Evolutionary conservation across 345 rosid genomes (phyloP).

Genomic region (Rhodamnia rubescens): DNA sequence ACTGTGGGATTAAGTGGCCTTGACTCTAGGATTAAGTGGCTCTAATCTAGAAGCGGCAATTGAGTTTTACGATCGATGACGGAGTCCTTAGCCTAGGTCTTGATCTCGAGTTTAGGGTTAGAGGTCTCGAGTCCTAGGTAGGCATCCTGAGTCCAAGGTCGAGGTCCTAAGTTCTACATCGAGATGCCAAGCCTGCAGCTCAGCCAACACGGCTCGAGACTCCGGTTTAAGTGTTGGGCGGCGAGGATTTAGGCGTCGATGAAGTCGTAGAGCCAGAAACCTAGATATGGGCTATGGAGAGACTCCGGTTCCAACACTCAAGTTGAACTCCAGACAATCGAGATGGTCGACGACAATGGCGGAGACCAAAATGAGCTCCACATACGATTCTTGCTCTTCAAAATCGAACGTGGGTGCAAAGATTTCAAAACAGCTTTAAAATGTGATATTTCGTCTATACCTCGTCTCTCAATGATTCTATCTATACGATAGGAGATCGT

Average conservation of each 20-base stretch:
- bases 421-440: not conserved
- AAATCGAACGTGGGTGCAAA: not conserved
- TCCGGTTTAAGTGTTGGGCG: not conserved
- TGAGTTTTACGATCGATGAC: not conserved
- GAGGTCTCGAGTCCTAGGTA: not conserved
- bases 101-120: not conserved
- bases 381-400: not conserved
- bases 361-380: not conserved
- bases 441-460: not conserved
- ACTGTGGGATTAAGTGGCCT: not conserved
- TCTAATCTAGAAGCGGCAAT: not conserved
- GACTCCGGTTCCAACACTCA: not conserved
- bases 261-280: not conserved
- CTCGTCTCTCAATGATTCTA: not conserved
- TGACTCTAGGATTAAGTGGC: not conserved
- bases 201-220: not conserved
- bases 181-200: not conserved
- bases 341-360: not conserved
- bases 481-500: not conserved
- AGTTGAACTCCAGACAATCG: not conserved
- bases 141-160: not conserved
- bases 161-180: not conserved
- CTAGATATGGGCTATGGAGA: not conserved
- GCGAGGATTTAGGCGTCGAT: not conserved
- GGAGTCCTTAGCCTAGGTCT: not conserved